These are phyloP conservation scores for Mitragyna speciosa DNA, from an alignment of 257 asterid genomes.

Conservation along the genomic window DNA sequence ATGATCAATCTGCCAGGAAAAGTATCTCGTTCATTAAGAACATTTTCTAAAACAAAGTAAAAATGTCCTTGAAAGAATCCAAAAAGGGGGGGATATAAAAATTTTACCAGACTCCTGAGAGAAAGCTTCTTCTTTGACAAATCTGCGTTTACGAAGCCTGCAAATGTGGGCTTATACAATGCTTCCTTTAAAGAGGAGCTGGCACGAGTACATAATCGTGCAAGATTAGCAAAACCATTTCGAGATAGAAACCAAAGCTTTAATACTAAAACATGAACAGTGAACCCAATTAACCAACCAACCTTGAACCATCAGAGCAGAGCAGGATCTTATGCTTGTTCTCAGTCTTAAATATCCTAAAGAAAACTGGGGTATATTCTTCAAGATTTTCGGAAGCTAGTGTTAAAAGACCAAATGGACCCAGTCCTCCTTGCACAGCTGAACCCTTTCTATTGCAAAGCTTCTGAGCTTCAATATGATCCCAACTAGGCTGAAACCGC, in stretches of 20 bases:
- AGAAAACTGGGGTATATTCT: constrained; percentile 48
- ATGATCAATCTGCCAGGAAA: constrained; percentile 35
- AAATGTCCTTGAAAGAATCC: no score
- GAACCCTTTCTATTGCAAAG: constrained; percentile 43
- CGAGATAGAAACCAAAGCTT: not conserved
- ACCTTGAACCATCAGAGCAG: constrained; percentile 46
- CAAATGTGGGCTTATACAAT: constrained; percentile 41
- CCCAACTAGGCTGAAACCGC: constrained; percentile 37
- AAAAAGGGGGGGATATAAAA: no score
- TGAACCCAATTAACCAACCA: not conserved
- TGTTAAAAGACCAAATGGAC: constrained; percentile 52
- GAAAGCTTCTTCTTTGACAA: constrained; percentile 30
- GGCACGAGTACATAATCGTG: not conserved
- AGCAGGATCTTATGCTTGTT: constrained; percentile 30
- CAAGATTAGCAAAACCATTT: not conserved
- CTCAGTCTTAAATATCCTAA: constrained; percentile 31
- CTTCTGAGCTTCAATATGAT: constrained; percentile 35
- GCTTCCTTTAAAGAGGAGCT: constrained; percentile 32
- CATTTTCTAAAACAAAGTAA: not conserved
- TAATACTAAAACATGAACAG: not conserved
- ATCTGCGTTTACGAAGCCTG: constrained; percentile 36
- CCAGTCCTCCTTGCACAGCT: constrained; percentile 42
- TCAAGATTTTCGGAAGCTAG: constrained; percentile 38
- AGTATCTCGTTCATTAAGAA: not conserved
- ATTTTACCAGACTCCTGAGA: constrained; percentile 37